A percentile compares a stretch with the other conserved stretches of the same genome.
phyloP scores from a whole-genome alignment of 331 rosid genomes.

The Rhamnella rubrinervis region DNA sequence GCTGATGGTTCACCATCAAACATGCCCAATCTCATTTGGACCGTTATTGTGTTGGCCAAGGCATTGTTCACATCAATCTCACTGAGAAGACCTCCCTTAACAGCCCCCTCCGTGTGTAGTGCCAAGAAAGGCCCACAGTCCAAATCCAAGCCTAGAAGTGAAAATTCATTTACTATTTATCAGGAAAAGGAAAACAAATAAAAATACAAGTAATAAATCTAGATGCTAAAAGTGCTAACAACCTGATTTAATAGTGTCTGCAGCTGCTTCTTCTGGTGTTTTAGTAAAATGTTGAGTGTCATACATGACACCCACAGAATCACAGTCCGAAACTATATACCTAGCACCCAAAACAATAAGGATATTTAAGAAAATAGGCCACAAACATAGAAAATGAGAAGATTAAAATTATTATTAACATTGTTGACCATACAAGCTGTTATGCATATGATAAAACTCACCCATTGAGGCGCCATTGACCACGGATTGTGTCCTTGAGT shows the following conservation, averaged over 20 bases:
- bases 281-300: slow-evolving; percentile 72
- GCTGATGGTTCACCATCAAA: slow-evolving; percentile 70
- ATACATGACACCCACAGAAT: slow-evolving; percentile 63
- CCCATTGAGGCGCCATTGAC: slow-evolving; percentile 85
- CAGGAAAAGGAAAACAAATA: background rate
- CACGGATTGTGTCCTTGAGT: slow-evolving; percentile 67
- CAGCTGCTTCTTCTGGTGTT: slow-evolving; percentile 83
- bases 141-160: slow-evolving; percentile 57
- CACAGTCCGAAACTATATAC: slow-evolving; percentile 93
- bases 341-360: slow-evolving; percentile 19
- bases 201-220: background rate
- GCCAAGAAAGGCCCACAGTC: slow-evolving; percentile 90
- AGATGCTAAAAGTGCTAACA: background rate
- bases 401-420: background rate
- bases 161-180: background rate
- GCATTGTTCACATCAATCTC: slow-evolving; percentile 68
- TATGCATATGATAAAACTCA: background rate
- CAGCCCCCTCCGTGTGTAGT: slow-evolving; percentile 57
- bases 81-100: slow-evolving; percentile 41
- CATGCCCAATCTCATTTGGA: slow-evolving; percentile 95
- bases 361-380: background rate
- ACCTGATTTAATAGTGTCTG: slow-evolving; percentile 62
- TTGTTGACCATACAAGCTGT: background rate
- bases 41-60: slow-evolving; percentile 55
- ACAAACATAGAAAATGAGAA: background rate